Evolutionary conservation across 139 green algal genomes (phyloP), one percentile per base, ranked within the genome.

Genomic region (Astrephomene gubernaculifera): DNA sequence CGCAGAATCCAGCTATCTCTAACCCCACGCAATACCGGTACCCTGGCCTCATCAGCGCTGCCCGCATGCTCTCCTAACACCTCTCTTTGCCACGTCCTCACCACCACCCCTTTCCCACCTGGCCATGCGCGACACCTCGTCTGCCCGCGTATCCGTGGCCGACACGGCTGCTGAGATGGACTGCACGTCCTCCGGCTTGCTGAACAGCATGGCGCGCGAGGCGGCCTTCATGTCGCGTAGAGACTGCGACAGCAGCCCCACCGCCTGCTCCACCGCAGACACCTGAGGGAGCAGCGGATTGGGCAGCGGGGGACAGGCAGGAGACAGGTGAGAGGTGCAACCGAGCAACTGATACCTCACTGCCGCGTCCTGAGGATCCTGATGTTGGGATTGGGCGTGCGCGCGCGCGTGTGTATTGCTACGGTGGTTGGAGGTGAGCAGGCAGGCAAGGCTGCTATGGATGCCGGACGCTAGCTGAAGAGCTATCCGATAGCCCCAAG

Each of bases 61-160:
- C 57, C 57, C 57, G 12, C 57, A n/a, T n/a, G n/a, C 63, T 31
- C n/a, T 17, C 63, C n/a, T 21, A 39, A 17, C 29, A 9, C 6
- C 63, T 19, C 63, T 19, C 4, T 31, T 41, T 8, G 10, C 35
- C 64, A 17, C 64, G 21, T 4, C 33, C 36, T 22, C 67, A 21
- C 19, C 24, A 1, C 68, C 6, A 17, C 14, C 49, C 49, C 14
- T 17, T 12, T 4, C 71, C 24, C 33, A 84, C 78, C 78, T 84
- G 24, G 88, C 85, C 88, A 92, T 92, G 31, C 70, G 69, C 22
- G 85, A 88, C 29, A 90, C 86, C 69, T 92, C 79, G 63, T 92
- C 88, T 22, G 88, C 88, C 21, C 88, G 85, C 29, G 29, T 33
- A 73, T 91, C 88, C 33, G 88, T 86, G 12, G 79, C 75, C 12